Conservation (phyloP, 768 basidiomycete genomes). For the Suillus subaureus region DNA sequence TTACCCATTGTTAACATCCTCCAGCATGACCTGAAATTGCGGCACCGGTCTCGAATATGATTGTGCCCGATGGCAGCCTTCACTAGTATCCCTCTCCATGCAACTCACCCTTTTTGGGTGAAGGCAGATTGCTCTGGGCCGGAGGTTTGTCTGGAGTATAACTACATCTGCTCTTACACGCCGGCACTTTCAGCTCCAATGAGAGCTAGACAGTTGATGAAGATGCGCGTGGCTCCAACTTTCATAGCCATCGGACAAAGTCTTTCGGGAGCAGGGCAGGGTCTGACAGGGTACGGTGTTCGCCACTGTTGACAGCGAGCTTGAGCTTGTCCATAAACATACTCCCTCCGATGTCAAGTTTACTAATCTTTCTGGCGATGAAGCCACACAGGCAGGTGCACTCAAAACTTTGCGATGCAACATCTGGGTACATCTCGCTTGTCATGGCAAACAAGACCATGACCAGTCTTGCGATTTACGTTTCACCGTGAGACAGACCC, state of each 20-base stretch:
- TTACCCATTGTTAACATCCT: no score
- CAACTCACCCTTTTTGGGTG: no score
- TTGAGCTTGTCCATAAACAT: constrained; percentile 20
- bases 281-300: not conserved
- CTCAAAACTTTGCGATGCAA: constrained; percentile 3
- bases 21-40: no score
- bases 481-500: constrained; percentile 1
- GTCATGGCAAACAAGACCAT: constrained; percentile 17
- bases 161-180: constrained; percentile 15
- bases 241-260: constrained; percentile 12
- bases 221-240: no score
- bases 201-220: constrained; percentile 2
- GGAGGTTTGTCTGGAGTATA: no score
- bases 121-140: no score
- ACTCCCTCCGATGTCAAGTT: constrained; percentile 11
- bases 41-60: no score
- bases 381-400: constrained; percentile 2
- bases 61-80: no score
- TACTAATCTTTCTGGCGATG: not conserved
- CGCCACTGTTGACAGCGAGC: not conserved
- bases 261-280: not conserved
- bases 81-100: no score
- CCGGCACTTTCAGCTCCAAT: constrained; percentile 13
- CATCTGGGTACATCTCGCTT: constrained; percentile 22
- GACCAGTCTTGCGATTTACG: constrained; percentile 15